Percentiles rank a stretch among this genome's conserved stretches.
phyloP scores from a whole-genome alignment of 2,329 filamentous ascomycete genomes.

The Alternaria atra region DNA sequence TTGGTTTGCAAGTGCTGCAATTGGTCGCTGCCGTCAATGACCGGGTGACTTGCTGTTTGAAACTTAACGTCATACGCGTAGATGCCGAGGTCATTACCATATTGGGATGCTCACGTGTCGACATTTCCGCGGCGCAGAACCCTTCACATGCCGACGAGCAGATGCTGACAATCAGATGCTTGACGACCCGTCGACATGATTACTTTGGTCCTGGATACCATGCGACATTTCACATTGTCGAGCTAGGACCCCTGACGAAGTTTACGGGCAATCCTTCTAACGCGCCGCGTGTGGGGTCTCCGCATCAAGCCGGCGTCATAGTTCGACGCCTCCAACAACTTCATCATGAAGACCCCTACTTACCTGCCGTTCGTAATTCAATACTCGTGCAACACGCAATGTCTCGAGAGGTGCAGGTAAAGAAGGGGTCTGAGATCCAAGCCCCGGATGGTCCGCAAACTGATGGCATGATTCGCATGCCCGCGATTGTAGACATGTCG shows the following conservation, averaged over 20 bases:
- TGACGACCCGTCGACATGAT: slow-evolving; percentile 6
- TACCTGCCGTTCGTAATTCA: neutral
- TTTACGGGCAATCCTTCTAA: neutral
- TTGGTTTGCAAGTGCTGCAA: slow-evolving; percentile 28
- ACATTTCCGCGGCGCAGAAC: slow-evolving; percentile 1
- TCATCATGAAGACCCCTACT: neutral
- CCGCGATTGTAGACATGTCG: slow-evolving; percentile 70
- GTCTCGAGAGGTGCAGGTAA: slow-evolving; percentile 40
- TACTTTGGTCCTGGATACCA: neutral
- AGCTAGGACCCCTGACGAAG: neutral
- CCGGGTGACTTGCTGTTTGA: slow-evolving; percentile 37
- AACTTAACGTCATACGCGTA: slow-evolving; percentile 40
- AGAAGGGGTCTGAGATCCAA: slow-evolving; percentile 40
- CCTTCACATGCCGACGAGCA: slow-evolving; percentile 23
- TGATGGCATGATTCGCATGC: slow-evolving; percentile 60
- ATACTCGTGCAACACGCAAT: slow-evolving; percentile 14
- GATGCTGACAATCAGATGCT: slow-evolving; percentile 23
- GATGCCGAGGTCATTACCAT: slow-evolving; percentile 39
- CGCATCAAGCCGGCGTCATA: slow-evolving; percentile 13
- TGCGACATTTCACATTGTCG: neutral
- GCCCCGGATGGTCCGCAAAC: slow-evolving; percentile 57
- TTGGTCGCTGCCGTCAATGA: slow-evolving; percentile 33
- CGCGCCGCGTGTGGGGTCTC: slow-evolving; percentile 16
- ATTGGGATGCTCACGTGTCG: slow-evolving; percentile 22
- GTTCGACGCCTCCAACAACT: neutral